Evolutionary conservation across 2,329 filamentous ascomycete species (phyloP).

Genomic region (Fusarium praegraminearum): DNA sequence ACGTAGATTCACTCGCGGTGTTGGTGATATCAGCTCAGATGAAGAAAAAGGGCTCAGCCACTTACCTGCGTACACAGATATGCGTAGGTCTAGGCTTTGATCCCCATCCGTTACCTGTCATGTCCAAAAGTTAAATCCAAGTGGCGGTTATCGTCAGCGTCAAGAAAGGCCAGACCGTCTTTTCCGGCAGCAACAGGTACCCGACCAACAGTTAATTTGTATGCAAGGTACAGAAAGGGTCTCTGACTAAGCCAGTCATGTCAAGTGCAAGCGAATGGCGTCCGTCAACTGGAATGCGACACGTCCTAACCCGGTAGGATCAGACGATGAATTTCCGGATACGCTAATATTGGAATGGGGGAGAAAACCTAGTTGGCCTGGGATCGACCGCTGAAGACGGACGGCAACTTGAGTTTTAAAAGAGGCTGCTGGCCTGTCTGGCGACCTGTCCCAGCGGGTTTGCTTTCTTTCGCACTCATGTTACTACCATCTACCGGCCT

Average conservation of each 20-base stretch:
- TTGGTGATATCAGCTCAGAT: background rate
- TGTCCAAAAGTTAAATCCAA: background rate
- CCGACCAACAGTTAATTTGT: background rate
- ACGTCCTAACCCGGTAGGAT: constrained; percentile 15
- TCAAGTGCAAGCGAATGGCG: background rate
- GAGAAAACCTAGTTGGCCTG: background rate
- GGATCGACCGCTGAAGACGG: no score
- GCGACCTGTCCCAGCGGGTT: background rate
- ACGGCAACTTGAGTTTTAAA: background rate
- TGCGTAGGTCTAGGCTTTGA: background rate
- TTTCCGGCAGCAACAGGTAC: background rate
- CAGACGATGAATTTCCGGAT: background rate
- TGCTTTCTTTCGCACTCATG: background rate
- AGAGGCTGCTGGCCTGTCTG: background rate
- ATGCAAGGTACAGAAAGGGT: background rate
- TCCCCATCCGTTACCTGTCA: background rate
- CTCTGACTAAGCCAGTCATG: background rate
- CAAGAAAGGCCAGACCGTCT: background rate
- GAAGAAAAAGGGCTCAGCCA: background rate
- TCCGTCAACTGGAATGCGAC: constrained; percentile 8
- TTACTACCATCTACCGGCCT: background rate
- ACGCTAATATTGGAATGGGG: constrained; percentile 1
- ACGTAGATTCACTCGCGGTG: background rate
- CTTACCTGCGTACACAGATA: background rate
- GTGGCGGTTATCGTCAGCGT: background rate